Evolutionary conservation across 1,284 basidiomycete species (phyloP).

Genomic region (Pseudozyma sp.): DNA sequence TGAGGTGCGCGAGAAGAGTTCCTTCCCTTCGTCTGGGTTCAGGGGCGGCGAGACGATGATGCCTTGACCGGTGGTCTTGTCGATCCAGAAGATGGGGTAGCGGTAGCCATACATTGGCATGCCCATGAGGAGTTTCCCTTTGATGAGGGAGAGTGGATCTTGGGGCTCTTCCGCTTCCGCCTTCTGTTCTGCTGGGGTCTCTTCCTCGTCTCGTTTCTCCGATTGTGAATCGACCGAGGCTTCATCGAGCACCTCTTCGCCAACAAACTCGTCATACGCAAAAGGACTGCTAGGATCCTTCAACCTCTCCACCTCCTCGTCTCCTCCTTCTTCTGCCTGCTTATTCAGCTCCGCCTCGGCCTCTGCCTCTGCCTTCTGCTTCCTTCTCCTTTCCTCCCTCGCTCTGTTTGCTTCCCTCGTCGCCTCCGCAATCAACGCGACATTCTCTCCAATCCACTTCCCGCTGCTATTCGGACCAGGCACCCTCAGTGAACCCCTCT

Average conservation of each 20-base stretch:
- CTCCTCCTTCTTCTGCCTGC: not conserved
- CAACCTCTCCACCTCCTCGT: conserved; percentile 11
- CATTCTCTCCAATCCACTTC: conserved; percentile 40
- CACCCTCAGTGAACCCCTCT: conserved; percentile 34
- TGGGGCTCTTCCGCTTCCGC: not conserved
- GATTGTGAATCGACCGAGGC: not conserved
- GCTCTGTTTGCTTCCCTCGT: not conserved
- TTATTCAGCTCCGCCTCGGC: not conserved
- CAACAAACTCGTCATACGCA: conserved; percentile 17
- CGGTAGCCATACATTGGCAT: conserved; percentile 49
- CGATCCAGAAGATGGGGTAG: conserved; percentile 44
- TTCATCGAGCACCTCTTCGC: conserved; percentile 20
- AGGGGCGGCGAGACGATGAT: conserved; percentile 8
- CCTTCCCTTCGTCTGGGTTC: conserved; percentile 7
- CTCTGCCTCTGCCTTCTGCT: not conserved
- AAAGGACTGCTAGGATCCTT: conserved; percentile 32
- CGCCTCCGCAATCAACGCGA: conserved; percentile 21
- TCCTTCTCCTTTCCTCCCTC: conserved; percentile 1
- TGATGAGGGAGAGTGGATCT: conserved; percentile 9
- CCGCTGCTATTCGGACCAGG: conserved; percentile 51
- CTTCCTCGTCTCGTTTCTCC: too few relatives aligned
- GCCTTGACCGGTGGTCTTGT: conserved; percentile 29
- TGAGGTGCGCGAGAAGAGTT: conserved; percentile 9
- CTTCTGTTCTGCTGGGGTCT: not conserved
- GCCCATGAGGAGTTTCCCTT: conserved; percentile 43